Conservation (phyloP, 495 filamentous ascomycete genomes). For the Podospora comata region DNA sequence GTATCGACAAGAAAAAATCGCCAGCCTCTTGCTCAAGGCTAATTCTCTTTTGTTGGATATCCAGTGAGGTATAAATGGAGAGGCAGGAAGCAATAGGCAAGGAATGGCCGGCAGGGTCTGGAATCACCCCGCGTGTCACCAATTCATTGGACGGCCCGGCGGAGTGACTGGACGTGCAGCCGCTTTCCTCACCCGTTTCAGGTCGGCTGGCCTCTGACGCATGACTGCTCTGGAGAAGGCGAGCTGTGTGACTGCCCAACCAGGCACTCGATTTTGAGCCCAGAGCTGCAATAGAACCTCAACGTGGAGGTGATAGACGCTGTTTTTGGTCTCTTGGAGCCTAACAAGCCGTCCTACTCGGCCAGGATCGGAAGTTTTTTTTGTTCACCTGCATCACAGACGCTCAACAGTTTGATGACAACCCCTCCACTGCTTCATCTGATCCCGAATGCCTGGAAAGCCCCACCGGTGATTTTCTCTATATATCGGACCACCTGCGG, state of each 20-base stretch:
- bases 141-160: conserved; percentile 33
- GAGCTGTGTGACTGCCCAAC: conserved; percentile 38
- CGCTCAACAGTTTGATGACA: neutral
- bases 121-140: conserved; percentile 22
- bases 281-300: conserved; percentile 5
- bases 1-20: neutral
- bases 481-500: conserved; percentile 6
- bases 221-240: conserved; percentile 25
- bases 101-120: neutral
- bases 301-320: too few relatives aligned
- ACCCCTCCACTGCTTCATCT: neutral
- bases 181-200: conserved; percentile 36
- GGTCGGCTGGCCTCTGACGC: conserved; percentile 27
- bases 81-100: neutral
- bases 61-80: neutral
- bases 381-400: conserved; percentile 6
- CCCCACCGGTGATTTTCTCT: conserved; percentile 7
- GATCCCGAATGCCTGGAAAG: neutral
- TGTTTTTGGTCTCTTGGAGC: conserved; percentile 15
- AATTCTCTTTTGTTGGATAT: conserved; percentile 12
- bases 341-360: conserved; percentile 15
- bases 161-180: conserved; percentile 21
- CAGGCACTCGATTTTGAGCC: conserved; percentile 5
- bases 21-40: neutral
- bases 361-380: neutral